phyloP scores from a whole-genome alignment of 345 rosid species.

The Xanthoceras sorbifolium region DNA sequence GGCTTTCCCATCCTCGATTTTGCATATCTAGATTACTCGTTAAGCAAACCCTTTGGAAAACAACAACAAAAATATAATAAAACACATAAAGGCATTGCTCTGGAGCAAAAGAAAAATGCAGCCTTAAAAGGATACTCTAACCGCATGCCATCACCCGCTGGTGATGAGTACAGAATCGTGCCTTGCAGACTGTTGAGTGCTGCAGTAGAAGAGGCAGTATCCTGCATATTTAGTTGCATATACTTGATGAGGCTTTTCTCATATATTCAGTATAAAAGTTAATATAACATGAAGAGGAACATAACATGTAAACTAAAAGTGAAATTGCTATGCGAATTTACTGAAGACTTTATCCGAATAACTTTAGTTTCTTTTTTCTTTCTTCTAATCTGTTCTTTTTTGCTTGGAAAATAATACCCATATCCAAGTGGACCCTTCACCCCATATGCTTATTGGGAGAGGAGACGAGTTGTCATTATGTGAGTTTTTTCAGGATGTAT shows the following conservation, averaged over 20 bases:
- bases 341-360: neutral
- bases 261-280: neutral
- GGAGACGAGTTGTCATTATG: neutral
- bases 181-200: constrained; percentile 78
- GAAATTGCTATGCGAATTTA: neutral
- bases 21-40: constrained; percentile 60
- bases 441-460: neutral
- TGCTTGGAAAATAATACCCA: neutral
- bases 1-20: constrained; percentile 88
- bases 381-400: neutral
- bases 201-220: constrained; percentile 67
- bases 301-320: neutral
- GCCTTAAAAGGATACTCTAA: constrained; percentile 74
- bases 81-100: constrained; percentile 11
- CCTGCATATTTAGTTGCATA: constrained; percentile 42
- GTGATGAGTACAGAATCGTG: constrained; percentile 65
- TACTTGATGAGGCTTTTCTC: neutral
- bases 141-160: constrained; percentile 73
- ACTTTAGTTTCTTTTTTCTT: neutral
- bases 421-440: neutral
- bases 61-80: neutral
- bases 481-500: neutral
- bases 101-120: neutral
- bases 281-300: neutral
- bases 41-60: constrained; percentile 41